Conservation (phyloP, 768 basidiomycete species). For the Psilocybe tampanensis region DNA sequence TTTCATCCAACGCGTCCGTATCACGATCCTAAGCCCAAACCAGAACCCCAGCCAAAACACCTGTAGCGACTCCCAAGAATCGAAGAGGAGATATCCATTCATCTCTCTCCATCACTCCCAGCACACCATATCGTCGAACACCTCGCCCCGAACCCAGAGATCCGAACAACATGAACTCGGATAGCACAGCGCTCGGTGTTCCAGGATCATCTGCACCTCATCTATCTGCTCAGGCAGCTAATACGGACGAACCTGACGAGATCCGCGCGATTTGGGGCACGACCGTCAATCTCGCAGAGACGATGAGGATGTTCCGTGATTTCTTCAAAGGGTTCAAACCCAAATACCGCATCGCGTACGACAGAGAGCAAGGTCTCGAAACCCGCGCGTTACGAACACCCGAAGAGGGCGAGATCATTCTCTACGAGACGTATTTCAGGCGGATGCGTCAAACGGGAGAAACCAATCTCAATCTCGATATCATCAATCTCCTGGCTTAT, state of each 20-base stretch:
- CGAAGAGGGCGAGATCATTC: slow-evolving; percentile 63
- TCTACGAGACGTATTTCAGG: slow-evolving; percentile 83
- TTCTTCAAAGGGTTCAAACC: slow-evolving; percentile 93
- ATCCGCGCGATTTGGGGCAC: slow-evolving; percentile 98
- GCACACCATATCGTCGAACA: slow-evolving; percentile 40
- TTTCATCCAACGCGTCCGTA: background rate
- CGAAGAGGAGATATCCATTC: slow-evolving; percentile 92
- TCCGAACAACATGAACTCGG: slow-evolving; percentile 54
- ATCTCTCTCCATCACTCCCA: slow-evolving; percentile 61
- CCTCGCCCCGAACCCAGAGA: slow-evolving; percentile 28
- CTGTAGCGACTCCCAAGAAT: slow-evolving; percentile 56
- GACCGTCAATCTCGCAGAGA: slow-evolving; percentile 87
- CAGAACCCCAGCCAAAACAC: slow-evolving; percentile 3
- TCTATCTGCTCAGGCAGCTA: slow-evolving; percentile 62
- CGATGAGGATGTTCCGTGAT: slow-evolving; percentile 87
- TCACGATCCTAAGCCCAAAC: background rate
- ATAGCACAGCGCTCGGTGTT: slow-evolving; percentile 57
- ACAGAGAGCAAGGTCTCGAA: slow-evolving; percentile 60
- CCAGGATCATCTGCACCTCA: slow-evolving; percentile 51
- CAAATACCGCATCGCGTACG: slow-evolving; percentile 79
- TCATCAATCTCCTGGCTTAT: slow-evolving; percentile 83
- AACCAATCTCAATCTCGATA: slow-evolving; percentile 90
- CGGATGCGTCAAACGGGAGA: slow-evolving; percentile 92
- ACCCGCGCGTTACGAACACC: slow-evolving; percentile 57
- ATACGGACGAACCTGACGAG: slow-evolving; percentile 77